These are phyloP conservation scores for Boletales sp. DNA, from an alignment of 768 basidiomycete species.

Conservation along the genomic window DNA sequence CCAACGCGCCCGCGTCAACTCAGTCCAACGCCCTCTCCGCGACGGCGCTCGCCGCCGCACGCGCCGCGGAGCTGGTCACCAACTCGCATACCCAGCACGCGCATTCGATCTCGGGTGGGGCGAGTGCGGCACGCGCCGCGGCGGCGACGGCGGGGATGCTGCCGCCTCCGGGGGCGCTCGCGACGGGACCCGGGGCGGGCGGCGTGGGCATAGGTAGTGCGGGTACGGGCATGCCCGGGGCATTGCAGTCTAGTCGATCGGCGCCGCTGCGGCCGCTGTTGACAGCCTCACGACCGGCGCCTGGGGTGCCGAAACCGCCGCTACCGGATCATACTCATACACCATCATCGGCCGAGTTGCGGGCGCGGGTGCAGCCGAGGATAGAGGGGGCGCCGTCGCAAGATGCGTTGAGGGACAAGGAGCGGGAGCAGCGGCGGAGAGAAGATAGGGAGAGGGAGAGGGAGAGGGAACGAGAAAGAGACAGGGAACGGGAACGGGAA, in stretches of 20 bases:
- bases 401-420: constrained; percentile 32
- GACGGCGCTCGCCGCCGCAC: constrained; percentile 47
- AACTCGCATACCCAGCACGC: constrained; percentile 42
- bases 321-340: constrained; percentile 52
- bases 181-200: too few species aligned
- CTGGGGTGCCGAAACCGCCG: constrained; percentile 40
- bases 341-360: constrained; percentile 62
- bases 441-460: constrained; percentile 34
- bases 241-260: constrained; percentile 55
- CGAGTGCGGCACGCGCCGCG: neutral
- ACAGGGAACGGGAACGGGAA: constrained; percentile 30
- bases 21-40: constrained; percentile 37
- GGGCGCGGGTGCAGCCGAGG: constrained; percentile 58
- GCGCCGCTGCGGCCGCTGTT: constrained; percentile 68
- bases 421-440: constrained; percentile 39
- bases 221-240: too few species aligned
- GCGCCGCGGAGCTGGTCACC: constrained; percentile 62
- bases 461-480: constrained; percentile 35
- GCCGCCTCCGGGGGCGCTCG: too few species aligned
- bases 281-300: constrained; percentile 51
- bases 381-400: constrained; percentile 41
- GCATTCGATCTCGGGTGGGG: constrained; percentile 33
- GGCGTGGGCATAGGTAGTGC: too few species aligned
- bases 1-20: constrained; percentile 19
- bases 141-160: constrained; percentile 23